Base-by-base conservation (phyloP, 306 rosid genomes). In the Trichosanthes truncata region DNA sequence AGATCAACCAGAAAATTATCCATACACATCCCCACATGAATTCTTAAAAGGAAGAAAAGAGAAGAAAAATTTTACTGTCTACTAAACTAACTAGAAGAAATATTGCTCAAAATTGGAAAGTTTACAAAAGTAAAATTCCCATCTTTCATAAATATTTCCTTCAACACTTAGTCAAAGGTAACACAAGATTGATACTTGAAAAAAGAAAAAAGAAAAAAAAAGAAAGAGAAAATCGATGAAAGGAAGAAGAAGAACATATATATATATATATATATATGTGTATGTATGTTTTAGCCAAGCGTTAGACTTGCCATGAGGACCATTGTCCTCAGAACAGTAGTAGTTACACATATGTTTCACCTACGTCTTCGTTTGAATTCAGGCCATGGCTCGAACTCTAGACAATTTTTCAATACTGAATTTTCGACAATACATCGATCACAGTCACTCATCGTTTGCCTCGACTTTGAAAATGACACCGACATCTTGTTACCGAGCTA, bases 251-350 rank as follows among this genome's bases (percentile, higher is more conserved):
- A 71, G 26, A 21, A 25, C 1, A 73, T 66, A 21, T 46, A 9
- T 11, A 60, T 26, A 33, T 31, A 62, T 33, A 7, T 31, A 2
- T 29, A 18, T 9, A 45, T n/a, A n/a, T n/a, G n/a, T n/a, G n/a
- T n/a, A n/a, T n/a, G n/a, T n/a, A 76, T 46, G 63, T 41, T 82
- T 80, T 83, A 93, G 97, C 98, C 98, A 93, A 93, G 95, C 88
- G 86, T 75, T 87, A 93, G 98, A 93, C 98, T 93, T 93, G 98
- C 98, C 98, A 88, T 78, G 93, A 91, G 92, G 93, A 77, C 81
- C n/a, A 78, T 83, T 73, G 73, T 88, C 83, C 85, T 80, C 83
- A 4, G 14, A 18, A 20, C 7, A 17, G 29, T 66, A 35, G 49
- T 17, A 66, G 13, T 18, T 60, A 75, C 57, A 73, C 84, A 77